Evolutionary conservation across 345 rosid genomes (phyloP).

Genomic region (Hypericum androsaemum): DNA sequence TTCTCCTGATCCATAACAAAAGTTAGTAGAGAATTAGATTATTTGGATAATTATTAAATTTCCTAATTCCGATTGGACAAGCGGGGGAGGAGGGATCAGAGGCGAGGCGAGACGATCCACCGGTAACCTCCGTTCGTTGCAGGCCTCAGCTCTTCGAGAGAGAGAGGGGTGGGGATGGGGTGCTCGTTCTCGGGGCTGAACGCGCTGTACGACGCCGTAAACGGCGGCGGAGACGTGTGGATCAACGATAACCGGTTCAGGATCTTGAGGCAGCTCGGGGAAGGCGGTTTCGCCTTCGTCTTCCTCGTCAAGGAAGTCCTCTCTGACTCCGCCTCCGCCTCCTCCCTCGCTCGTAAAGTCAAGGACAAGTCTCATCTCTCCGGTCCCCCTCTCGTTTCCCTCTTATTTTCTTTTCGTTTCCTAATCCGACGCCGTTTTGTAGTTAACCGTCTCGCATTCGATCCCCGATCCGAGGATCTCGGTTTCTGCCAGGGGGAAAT

Average conservation of each 20-base stretch:
- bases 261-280: conserved; percentile 89
- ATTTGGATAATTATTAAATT: too few relatives aligned
- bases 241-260: conserved; percentile 93
- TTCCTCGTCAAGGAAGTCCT: conserved; percentile 69
- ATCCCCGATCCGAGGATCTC: too few relatives aligned
- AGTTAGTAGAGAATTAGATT: too few relatives aligned
- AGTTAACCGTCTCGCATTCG: too few relatives aligned
- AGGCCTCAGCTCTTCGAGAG: too few relatives aligned
- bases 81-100: too few relatives aligned
- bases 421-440: too few relatives aligned
- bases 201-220: conserved; percentile 82
- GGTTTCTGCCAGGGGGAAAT: too few relatives aligned
- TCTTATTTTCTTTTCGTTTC: background rate
- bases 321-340: conserved; percentile 44
- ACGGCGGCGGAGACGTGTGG: conserved; percentile 94
- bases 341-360: conserved; percentile 70
- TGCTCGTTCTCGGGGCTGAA: conserved; percentile 91
- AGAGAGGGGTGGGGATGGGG: conserved; percentile 36
- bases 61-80: too few relatives aligned
- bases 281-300: conserved; percentile 92
- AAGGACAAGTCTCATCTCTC: conserved; percentile 87
- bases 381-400: conserved; percentile 33
- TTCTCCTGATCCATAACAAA: too few relatives aligned
- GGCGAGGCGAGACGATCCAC: too few relatives aligned
- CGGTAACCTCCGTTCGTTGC: too few relatives aligned